phyloP scores from a whole-genome alignment of 208 protist species.

The Acanthamoeba divionensis region DNA sequence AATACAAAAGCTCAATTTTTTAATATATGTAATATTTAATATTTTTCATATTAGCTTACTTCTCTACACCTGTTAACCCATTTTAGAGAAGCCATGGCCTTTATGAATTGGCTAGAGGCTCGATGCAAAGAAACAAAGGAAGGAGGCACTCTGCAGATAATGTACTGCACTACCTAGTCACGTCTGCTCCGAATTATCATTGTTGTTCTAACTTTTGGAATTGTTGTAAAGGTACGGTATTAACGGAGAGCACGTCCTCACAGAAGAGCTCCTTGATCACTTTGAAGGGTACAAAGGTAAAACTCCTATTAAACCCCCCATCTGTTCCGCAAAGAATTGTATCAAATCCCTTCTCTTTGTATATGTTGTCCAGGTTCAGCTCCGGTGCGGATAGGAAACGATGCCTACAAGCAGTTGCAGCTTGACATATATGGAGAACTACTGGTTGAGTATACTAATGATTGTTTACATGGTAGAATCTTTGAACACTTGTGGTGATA shows the following conservation, averaged over 20 bases:
- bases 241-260: constrained; percentile 59
- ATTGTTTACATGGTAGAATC: too few relatives aligned
- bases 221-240: constrained; percentile 66
- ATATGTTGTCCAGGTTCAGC: constrained; percentile 8
- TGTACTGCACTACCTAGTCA: not conserved
- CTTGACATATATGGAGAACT: constrained; percentile 76
- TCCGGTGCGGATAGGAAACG: constrained; percentile 73
- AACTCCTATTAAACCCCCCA: too few relatives aligned
- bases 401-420: constrained; percentile 73
- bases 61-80: too few relatives aligned
- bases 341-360: not conserved
- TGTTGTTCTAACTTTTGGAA: not conserved
- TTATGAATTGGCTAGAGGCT: constrained; percentile 66
- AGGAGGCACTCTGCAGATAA: not conserved
- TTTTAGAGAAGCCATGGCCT: constrained; percentile 59
- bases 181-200: not conserved
- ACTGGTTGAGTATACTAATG: constrained; percentile 59
- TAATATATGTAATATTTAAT: not conserved
- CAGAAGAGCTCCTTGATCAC: constrained; percentile 59
- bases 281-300: constrained; percentile 66
- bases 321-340: too few relatives aligned
- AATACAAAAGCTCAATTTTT: not conserved
- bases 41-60: too few relatives aligned
- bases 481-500: too few relatives aligned
- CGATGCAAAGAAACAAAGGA: constrained; percentile 58